Base-by-base conservation (phyloP, 495 filamentous ascomycete species). In the Geoglossum glabrum region DNA sequence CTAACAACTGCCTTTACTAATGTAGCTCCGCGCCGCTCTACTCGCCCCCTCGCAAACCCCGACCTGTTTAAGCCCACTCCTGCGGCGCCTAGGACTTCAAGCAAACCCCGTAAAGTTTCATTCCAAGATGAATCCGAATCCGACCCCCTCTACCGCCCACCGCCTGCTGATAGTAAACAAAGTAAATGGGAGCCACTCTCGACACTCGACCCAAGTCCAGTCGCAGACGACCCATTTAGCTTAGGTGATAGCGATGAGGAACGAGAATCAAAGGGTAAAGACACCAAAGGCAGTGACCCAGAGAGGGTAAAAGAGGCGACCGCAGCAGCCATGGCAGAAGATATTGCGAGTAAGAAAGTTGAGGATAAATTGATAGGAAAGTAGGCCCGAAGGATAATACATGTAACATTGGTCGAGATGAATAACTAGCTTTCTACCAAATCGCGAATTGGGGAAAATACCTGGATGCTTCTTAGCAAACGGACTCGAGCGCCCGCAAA, bases 181-280 rank as follows among this genome's bases (percentile, higher is more conserved):
- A 93, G 86, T 75, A 98, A 98, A 72, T 98, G 92, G 92, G 90
- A 98, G 68, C 92, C 93, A 17, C 72, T 98, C 55, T 85, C 87
- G 31, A 79, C 83, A 0, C 80, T 95, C 6, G 89, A 93, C 47
- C 92, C 93, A 5, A 84, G 79, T 55, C 92, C 93, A 33, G 82
- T 90, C 47, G 80, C 79, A 10, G 90, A 98, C 60, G 92, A 98
- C 65, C 92, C 92, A 0, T 98, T 98, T 69, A 94, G 87, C 63
- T 77, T 98, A 10, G 92, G 92, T 1, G 92, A 98, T 64, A 95
- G 89, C 63, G 87, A 94, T 59, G 92, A 97, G 54, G 93, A 97
- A 69, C 84, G 85, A 60, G 89, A 88, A n/a, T 68, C 73, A 17
- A 87, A 85, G 68, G 64, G 73, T 36, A 83, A 83, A 62, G 81